Evolutionary conservation across 164 flowering plant genomes (phyloP).

Genomic region (Akebia trifoliata): DNA sequence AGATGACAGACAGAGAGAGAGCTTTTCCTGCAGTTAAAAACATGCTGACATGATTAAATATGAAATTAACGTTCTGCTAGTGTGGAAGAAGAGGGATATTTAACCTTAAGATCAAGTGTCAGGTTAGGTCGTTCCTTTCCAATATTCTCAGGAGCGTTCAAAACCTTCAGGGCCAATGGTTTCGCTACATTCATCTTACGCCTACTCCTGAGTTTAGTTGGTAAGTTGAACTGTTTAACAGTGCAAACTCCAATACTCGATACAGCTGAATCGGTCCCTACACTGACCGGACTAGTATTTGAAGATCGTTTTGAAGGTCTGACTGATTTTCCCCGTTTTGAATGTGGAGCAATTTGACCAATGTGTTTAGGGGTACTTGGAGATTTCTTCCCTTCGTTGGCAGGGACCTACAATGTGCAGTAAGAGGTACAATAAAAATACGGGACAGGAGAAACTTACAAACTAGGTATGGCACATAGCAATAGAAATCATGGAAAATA

Average conservation of each 20-base stretch:
- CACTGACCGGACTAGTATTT: constrained; percentile 35
- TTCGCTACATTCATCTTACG: constrained; percentile 53
- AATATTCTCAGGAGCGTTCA: constrained; percentile 29
- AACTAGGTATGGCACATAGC: neutral
- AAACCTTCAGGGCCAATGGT: constrained; percentile 25
- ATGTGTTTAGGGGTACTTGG: constrained; percentile 33
- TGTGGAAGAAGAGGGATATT: neutral
- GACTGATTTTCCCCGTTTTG: constrained; percentile 35
- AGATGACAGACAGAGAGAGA: constrained; percentile 61
- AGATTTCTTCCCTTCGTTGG: constrained; percentile 38
- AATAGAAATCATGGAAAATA: too few relatives aligned
- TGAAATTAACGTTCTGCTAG: neutral
- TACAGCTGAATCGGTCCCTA: constrained; percentile 31
- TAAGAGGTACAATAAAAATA: neutral
- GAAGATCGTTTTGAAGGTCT: constrained; percentile 43
- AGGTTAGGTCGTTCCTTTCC: constrained; percentile 25
- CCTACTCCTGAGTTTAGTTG: constrained; percentile 58
- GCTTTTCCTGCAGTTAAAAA: constrained; percentile 46
- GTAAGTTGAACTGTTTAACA: constrained; percentile 31
- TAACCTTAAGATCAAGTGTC: constrained; percentile 43
- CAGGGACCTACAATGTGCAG: constrained; percentile 26
- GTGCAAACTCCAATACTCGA: constrained; percentile 37
- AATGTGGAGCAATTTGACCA: constrained; percentile 28
- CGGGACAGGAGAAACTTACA: constrained; percentile 1
- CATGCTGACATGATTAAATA: neutral